Evolutionary conservation across 1,284 basidiomycete species (phyloP), one percentile per base, ranked within the genome.

Genomic region (Ustilago xerochloae): DNA sequence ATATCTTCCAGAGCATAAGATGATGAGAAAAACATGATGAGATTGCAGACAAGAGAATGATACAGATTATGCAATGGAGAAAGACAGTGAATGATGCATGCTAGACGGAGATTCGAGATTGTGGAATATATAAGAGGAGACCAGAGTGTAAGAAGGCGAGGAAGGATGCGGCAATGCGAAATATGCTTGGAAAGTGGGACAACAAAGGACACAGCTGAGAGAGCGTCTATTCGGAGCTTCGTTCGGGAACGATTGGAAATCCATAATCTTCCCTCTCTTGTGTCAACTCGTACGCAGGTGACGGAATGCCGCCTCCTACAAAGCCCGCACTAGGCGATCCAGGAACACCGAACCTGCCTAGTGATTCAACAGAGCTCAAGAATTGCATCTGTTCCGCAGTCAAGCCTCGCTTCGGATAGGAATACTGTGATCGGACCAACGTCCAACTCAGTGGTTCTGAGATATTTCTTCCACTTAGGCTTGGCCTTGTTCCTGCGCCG

Each of bases 381-480:
- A 77, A 77, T 1, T 35, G 45, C 41, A 70, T 22, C 61, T 77
- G 75, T 22, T 77, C 45, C 6, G 66, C 39, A 5, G 71, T 70
- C 18, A 62, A 30, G 0, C 72, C 72, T 2, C 72, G 51, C 13
- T 67, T 75, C 4, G 72, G 72, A 7, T 61, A 67, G 6, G 57
- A 55, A 22, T 71, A 75, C 46, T 71, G 72, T 39, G 65, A 66
- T 18, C 67, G 62, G 2, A 75, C 63, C 41, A 69, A 28, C 0
- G 66, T 70, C 66, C 62, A 63, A 38, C 57, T 66, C n/a, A 75
- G 61, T 4, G 72, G 72, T 43, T 75, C 72, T 6, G 66, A 69
- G 38, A 68, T 69, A 32, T 62, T 51, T 16, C 65, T 41, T 2
- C 47, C 62, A 1, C 36, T 43, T 1, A 61, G 41, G 0, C 29